Base-by-base conservation (phyloP, 2,329 filamentous ascomycete genomes). In the Geosmithia morbida region DNA sequence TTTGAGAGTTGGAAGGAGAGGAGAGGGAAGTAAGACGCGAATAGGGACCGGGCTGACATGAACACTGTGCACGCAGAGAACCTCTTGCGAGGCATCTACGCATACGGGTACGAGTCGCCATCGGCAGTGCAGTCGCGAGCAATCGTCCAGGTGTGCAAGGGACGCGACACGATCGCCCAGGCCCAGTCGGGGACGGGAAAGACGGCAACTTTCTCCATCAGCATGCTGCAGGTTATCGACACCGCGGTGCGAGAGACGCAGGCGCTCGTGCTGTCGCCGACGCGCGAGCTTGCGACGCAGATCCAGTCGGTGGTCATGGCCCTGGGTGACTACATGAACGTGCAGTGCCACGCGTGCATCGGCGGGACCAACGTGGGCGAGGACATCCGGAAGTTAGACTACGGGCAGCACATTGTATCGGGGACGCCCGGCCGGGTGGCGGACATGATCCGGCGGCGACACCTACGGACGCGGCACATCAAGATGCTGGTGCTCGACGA, bases 301-400 rank as follows among this genome's bases (percentile, higher is more conserved):
- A 98, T 98, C 54, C 92, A 98, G 69, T 95, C 87, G 37, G 92
- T 98, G 50, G 85, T 98, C 56, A 94, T 97, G 81, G 92, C 92
- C n/a, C 79, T 98, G n/a, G 92, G 92, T 54, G 92, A 98, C 67
- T 98, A 96, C 74, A 97, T 98, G 92, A 96, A 96, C 62, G 87
- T 98, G 3, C 89, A 98, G 68, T 98, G 92, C 69, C 92, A 98
- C 60, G 90, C 92, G 50, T 98, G 92, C 67, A 97, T 98, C 59
- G 92, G 92, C 55, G 92, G 92, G 51, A 98, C 92, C 55, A 97
- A 95, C 61, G 89, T 98, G 39, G 88, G 92, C 57, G 92, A 97
- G 63, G 92, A 98, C 62, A 98, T 98, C 57, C 83, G 87, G 64
- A 94, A 94, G 70, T 85, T 98, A 51, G 88, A 97, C 64, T 92